Evolutionary conservation across 2,329 filamentous ascomycete species (phyloP).

Genomic region (Paecilomyces formosus): DNA sequence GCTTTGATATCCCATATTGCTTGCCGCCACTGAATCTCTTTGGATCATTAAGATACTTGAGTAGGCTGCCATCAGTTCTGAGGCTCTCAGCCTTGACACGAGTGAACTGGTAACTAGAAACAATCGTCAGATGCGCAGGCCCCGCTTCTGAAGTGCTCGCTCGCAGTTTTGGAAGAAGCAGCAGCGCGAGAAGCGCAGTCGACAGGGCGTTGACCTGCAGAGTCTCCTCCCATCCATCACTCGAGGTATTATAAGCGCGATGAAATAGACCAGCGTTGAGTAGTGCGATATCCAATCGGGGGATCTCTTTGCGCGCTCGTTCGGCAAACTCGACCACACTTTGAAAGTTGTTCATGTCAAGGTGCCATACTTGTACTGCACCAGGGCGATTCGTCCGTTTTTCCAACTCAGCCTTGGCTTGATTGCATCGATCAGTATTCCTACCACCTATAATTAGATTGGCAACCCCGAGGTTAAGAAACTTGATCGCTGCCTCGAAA

Average conservation of each 20-base stretch:
- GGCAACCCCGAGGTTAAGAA: slow-evolving; percentile 34
- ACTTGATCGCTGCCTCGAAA: slow-evolving; percentile 43
- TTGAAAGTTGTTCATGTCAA: slow-evolving; percentile 41
- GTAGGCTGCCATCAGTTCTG: slow-evolving; percentile 19
- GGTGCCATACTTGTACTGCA: slow-evolving; percentile 36
- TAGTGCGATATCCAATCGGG: slow-evolving; percentile 37
- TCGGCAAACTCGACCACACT: slow-evolving; percentile 38
- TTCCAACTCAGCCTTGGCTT: slow-evolving; percentile 33
- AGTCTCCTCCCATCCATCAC: slow-evolving; percentile 44
- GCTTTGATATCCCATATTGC: slow-evolving; percentile 37
- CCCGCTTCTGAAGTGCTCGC: slow-evolving; percentile 21
- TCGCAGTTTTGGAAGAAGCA: slow-evolving; percentile 44
- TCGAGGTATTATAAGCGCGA: slow-evolving; percentile 25
- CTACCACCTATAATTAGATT: slow-evolving; percentile 42
- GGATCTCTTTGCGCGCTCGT: slow-evolving; percentile 27
- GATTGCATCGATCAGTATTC: slow-evolving; percentile 34
- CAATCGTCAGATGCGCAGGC: slow-evolving; percentile 36
- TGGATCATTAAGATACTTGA: slow-evolving; percentile 27
- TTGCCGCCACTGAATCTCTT: slow-evolving; percentile 20
- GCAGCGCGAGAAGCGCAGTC: slow-evolving; percentile 46
- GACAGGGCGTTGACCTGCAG: slow-evolving; percentile 54
- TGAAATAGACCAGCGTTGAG: slow-evolving; percentile 41
- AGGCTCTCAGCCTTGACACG: slow-evolving; percentile 24
- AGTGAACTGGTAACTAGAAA: slow-evolving; percentile 36
- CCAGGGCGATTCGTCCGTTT: slow-evolving; percentile 19